Evolutionary conservation across 2,329 filamentous ascomycete species (phyloP), one percentile per base, ranked within the genome.

Genomic region (Neodidymelliopsis sp.): DNA sequence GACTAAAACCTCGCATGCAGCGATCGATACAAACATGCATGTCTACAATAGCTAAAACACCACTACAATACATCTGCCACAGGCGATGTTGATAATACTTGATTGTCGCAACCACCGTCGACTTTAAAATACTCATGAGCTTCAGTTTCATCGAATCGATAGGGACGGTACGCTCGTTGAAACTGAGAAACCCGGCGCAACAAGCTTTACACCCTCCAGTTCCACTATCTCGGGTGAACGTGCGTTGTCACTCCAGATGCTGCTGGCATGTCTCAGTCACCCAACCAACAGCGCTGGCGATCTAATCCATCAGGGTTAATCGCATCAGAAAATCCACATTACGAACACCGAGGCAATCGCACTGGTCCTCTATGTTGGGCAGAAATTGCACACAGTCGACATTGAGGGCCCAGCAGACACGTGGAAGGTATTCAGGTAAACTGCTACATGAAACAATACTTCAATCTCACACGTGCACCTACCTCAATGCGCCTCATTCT

Each of bases 181-280:
- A 31, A 23, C 13, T 7, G 15, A 12, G 18, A 6, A 35, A 18
- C 24, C 16, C 27, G 20, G 13, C 13, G 27, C 13, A 30, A 11
- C 13, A 27, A 15, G 20, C 24, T 27, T 40, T 24, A 8, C 27
- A 8, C n/a, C 27, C 23, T 27, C 20, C 37, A 34, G 6, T 22
- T 10, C 25, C 22, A 36, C 23, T 18, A 18, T 18, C 27, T n/a
- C 35, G 27, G 29, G 12, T 22, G 19, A 16, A 35, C 23, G 29
- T 43, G 37, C 34, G 29, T 33, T 27, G 27, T 46, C 27, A 34
- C 34, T 31, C 31, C 42, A 47, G 50, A 41, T 18, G 42, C 42
- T 31, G 51, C 47, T 54, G 54, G 53, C 49, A 54, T 51, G 54
- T 62, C 55, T 57, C 53, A 56, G 28, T 37, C 33, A 8, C 23